phyloP scores from a whole-genome alignment of 176 grass and related monocot genomes.

The Cenchrus fungigraminus region DNA sequence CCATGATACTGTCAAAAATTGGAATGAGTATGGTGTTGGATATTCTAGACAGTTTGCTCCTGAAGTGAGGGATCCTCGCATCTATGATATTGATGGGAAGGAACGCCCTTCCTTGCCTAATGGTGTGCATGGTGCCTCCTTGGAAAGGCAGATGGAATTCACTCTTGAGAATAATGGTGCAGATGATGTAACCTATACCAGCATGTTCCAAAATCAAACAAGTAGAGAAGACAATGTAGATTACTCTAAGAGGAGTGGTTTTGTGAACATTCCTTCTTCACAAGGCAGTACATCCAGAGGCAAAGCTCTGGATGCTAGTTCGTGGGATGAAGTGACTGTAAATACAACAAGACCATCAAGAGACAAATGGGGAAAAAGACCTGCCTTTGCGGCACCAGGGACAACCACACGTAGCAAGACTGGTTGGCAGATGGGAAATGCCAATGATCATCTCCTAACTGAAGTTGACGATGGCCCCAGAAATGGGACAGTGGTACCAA shows the following conservation, averaged over 20 bases:
- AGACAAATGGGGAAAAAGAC: conserved; percentile 74
- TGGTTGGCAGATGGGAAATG: conserved; percentile 66
- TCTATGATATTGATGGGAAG: conserved; percentile 53
- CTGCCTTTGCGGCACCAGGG: conserved; percentile 42
- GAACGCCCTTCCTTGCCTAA: conserved; percentile 51
- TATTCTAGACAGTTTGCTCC: conserved; percentile 50
- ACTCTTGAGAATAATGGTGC: conserved; percentile 41
- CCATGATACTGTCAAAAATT: conserved; percentile 43
- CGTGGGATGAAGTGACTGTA: conserved; percentile 57
- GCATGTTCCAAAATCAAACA: conserved; percentile 62
- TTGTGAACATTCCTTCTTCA: conserved; percentile 39
- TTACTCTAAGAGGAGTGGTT: conserved; percentile 42
- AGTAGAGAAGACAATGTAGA: conserved; percentile 49
- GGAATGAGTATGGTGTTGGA: conserved; percentile 54
- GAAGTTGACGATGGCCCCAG: conserved; percentile 52
- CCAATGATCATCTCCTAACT: conserved; percentile 42
- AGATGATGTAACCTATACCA: conserved; percentile 52
- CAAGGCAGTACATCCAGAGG: conserved; percentile 56
- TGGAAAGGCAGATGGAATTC: conserved; percentile 53
- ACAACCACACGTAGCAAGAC: conserved; percentile 37
- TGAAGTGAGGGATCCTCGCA: conserved; percentile 53
- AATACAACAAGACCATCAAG: conserved; percentile 56
- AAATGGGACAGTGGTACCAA: conserved; percentile 53
- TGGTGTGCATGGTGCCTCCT: conserved; percentile 38
- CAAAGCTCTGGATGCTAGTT: conserved; percentile 52